Base-by-base conservation (phyloP, 306 rosid species). In the Mimosa bimucronata region DNA sequence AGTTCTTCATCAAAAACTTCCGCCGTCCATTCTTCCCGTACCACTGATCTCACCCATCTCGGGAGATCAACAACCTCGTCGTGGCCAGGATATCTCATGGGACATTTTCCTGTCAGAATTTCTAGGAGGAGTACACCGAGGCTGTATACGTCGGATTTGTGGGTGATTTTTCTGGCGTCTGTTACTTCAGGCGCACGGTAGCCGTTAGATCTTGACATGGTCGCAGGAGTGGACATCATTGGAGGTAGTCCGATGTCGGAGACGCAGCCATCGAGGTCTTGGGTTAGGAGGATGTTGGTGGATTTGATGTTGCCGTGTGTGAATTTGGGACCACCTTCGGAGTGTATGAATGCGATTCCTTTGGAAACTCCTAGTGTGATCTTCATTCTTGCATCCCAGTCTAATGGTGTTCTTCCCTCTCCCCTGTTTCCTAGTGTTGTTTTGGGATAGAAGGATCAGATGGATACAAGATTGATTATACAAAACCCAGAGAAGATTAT, bases 11-110 rank as follows among this genome's bases (percentile, higher is more conserved):
- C 97, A 25, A 92, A 92, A 21, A 92, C 96, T 82, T 92, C 97
- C 13, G 96, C 91, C 4, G 96, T 92, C 97, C 97, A 92, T 73
- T 92, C 97, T 83, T 92, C 97, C 1, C 96, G 87, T 12, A 92
- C 97, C 23, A 92, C 97, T 60, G 97, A 92, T 45, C 77, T 81
- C 52, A 92, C 97, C 97, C 97, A 92, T 61, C 92, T 88, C 14
- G 97, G 97, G 37, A 92, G 94, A 79, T 92, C 97, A 31, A 89
- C 89, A 55, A 82, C 89, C 3, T 86, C 86, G 5, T 90, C 92
- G 46, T 82, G 53, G 0, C 97, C 95, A 1, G 92, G 89, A 76
- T 84, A 75, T 16, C 89, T 82, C 55, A 91, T 48, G 31, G 97
- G 89, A 10, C 70, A 46, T 80, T 91, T 92, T 5, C 96, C 96